Base-by-base conservation (phyloP, 176 grass and related monocot genomes). In the Carex kokanica region DNA sequence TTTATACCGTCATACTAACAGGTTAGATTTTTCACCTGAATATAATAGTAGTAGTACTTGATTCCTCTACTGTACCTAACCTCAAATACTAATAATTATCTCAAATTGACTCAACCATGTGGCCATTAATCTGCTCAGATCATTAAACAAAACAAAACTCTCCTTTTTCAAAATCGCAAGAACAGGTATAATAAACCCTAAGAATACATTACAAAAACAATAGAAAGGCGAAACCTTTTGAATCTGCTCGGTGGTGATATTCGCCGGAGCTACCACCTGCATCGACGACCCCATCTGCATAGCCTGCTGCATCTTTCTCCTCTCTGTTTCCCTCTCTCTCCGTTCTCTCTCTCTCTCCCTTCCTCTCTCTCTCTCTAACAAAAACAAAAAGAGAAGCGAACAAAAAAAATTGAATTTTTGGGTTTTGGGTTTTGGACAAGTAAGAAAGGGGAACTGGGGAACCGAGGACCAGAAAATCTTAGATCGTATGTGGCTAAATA, bases 201-300 rank as follows among this genome's bases (percentile, higher is more conserved):
- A 78, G 15, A 34, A n/a, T 29, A 55, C 24, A 78, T 55, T 18
- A 56, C 5, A 16, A 31, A 78, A 43, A 41, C 24, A 68, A 75
- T 17, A 85, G 27, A 57, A 53, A 23, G 21, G 43, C 63, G 34
- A 47, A 10, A 97, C 94, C 91, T 97, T 97, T 81, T 97, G 94
- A 90, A 97, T 97, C 91, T 97, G 94, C 84, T 97, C 94, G 60
- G 94, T 97, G 78, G 94, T 93, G 83, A 97, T 93, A 69, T 87
- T 88, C 75, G 85, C 84, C 67, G 89, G 71, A 62, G 87, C 80
- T 3, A 88, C 68, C 2, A 38, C 85, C 60, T 54, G 86, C 54
- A 78, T 74, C 74, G 85, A 27, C 68, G 60, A 78, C 79, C 81
- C 65, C 87, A 90, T 83, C 84, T 88, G 56, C 89, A 91, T 87